Base-by-base conservation (phyloP, 768 basidiomycete species). In the Leccinum variicolor region DNA sequence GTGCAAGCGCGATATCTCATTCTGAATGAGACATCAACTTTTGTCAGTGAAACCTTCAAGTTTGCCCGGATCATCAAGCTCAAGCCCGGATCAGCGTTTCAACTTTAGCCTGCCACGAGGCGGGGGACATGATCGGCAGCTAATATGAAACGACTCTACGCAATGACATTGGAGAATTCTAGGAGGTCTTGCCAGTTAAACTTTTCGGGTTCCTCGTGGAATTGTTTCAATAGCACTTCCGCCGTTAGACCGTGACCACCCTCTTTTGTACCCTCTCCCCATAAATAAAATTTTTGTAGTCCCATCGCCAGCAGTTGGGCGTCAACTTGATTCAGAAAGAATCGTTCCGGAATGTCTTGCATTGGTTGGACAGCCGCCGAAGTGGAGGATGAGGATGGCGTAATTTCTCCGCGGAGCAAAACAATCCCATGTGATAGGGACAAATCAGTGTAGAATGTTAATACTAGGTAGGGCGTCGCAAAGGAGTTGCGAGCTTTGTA, bases 381-480 rank as follows among this genome's bases (percentile, higher is more conserved):
- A 17, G 77, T 71, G 14, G 83, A 72, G 2, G 85, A 80, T 1
- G 83, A 72, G 2, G 85, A 80, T 1, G 91, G 86, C 0, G 93
- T 93, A 58, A 98, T 86, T 74, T 98, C 95, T 21, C 96, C 97
- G 17, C 94, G 80, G 73, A 98, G 78, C 4, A 99, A 82, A 3
- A 98, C 92, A 47, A 90, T 70, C 11, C 84, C 86, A 66, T 98
- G 93, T 4, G 89, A 85, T 26, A 80, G 72, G 2, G 86, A 84
- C 6, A 99, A 75, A 66, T 98, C 95, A 51, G 95, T 89, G 73
- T 98, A 98, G 71, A 92, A 85, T 4, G 95, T 98, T 39, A 98
- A 66, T 23, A 90, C 89, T 25, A 99, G 80, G 68, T 93, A 91
- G 1, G 96, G 95, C 5, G 93, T 94, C 7, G 97, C 90, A 71